Evolutionary conservation across 352 stramenopile genomes (phyloP).

Genomic region (Peronosclerospora sorghi): DNA sequence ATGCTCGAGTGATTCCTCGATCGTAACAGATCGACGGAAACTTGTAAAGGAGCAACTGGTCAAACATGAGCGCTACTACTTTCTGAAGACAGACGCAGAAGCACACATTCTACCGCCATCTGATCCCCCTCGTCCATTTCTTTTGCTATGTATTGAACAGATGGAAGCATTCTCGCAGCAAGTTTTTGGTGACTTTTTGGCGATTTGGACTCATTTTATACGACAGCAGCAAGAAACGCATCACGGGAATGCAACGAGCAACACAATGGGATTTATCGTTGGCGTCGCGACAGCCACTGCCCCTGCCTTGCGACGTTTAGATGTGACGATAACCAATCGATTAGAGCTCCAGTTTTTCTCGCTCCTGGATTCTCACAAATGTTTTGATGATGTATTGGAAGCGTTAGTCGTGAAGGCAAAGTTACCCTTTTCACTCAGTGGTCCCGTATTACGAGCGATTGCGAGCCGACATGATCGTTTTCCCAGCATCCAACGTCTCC

Average conservation of each 20-base stretch:
- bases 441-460: slow-evolving; percentile 37
- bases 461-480: slow-evolving; percentile 35
- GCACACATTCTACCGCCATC: not conserved
- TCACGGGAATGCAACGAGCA: not conserved
- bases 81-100: slow-evolving; percentile 10
- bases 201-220: slow-evolving; percentile 51
- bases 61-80: slow-evolving; percentile 29
- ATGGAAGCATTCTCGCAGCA: slow-evolving; percentile 48
- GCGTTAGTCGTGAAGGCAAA: slow-evolving; percentile 51
- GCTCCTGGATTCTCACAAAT: slow-evolving; percentile 64
- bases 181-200: slow-evolving; percentile 57
- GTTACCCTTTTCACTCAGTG: slow-evolving; percentile 41
- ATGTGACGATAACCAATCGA: slow-evolving; percentile 33
- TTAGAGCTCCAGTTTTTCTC: slow-evolving; percentile 73
- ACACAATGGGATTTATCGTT: slow-evolving; percentile 47
- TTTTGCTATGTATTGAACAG: slow-evolving; percentile 70
- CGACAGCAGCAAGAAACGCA: slow-evolving; percentile 11
- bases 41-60: slow-evolving; percentile 12
- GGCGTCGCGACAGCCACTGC: slow-evolving; percentile 59
- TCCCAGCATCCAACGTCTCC: slow-evolving; percentile 55
- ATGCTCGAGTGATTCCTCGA: slow-evolving; percentile 2
- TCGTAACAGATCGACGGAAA: slow-evolving; percentile 9
- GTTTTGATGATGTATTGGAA: slow-evolving; percentile 67
- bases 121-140: slow-evolving; percentile 20
- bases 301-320: slow-evolving; percentile 49